Base-by-base conservation (phyloP, 2,329 filamentous ascomycete species). In the Penicillium aurantiogriseum region DNA sequence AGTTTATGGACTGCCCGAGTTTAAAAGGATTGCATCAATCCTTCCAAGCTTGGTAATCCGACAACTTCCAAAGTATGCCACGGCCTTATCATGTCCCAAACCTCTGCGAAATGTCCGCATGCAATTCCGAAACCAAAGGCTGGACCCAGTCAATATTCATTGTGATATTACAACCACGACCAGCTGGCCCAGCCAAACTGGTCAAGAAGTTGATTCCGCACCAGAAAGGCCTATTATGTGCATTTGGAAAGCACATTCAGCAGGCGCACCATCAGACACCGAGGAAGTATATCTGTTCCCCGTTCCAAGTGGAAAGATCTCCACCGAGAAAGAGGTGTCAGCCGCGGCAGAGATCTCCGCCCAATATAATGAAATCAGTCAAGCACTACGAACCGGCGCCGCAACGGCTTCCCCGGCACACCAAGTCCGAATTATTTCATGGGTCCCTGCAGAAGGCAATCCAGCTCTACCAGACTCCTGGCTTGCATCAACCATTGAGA, bases 101-200 rank as follows among this genome's bases (percentile, higher is more conserved):
- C 25, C 25, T 25, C 71, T 74, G 38, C 55, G 58, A 5, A 55
- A 60, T 42, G 57, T 71, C 6, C 64, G 67, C 3, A 56, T 46
- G 11, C 69, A 66, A 10, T 75, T 74, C 58, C 67, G 71, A 11
- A 75, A 74, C 40, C 72, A 75, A 50, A 63, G 57, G 10, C 65
- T 61, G 23, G 74, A 77, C 56, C 70, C 72, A 1, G 74, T 76
- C 43, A 69, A 61, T 39, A 39, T 60, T 1, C 67, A 69, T 33
- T 70, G 66, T 7, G 65, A 71, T 5, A 60, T 72, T n/a, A 49
- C 68, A 4, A 68, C 65, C 5, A 25, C 47, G 2, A 25, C 57
- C 1, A 56, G 58, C 21, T 63, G 58, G 57, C 57, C 57, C 1
- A 43, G 29, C 29, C 13, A 49, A 10, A 29, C 39, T 27, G 13